Conservation (phyloP, 345 rosid species). For the Barbarea vulgaris region DNA sequence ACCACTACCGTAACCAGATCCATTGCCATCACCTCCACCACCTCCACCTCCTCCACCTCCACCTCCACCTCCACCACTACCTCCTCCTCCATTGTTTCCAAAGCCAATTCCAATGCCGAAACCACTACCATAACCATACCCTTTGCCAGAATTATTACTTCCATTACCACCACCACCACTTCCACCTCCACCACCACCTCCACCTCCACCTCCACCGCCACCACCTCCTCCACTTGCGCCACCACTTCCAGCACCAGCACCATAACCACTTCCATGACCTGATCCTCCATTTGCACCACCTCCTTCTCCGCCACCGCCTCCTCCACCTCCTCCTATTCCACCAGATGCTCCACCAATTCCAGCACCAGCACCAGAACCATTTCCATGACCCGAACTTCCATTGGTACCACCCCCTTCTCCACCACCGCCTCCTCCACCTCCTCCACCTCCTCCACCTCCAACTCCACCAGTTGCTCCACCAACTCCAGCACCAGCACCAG, state of each 20-base stretch:
- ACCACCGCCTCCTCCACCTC: conserved; percentile 4
- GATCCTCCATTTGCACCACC: conserved; percentile 15
- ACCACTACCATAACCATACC: conserved; percentile 26
- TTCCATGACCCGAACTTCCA: conserved; percentile 31
- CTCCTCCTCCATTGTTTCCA: conserved; percentile 30
- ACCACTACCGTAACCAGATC: conserved; percentile 39
- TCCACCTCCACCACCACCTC: conserved; percentile 23
- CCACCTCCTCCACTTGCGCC: conserved; percentile 32
- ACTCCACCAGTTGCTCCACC: conserved; percentile 17
- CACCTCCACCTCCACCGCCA: conserved; percentile 2
- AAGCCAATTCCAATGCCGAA: conserved; percentile 28
- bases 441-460: conserved; percentile 40
- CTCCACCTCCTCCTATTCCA: conserved; percentile 35
- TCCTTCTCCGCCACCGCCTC: conserved; percentile 29
- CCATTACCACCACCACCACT: background rate
- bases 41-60: conserved; percentile 38
- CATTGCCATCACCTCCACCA: conserved; percentile 41
- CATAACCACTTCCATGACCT: conserved; percentile 37
- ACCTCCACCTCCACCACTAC: conserved; percentile 34
- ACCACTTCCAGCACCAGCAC: conserved; percentile 29
- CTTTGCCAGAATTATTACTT: background rate
- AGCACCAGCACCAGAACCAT: conserved; percentile 26
- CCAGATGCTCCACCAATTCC: conserved; percentile 26
- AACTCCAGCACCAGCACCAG: conserved; percentile 29
- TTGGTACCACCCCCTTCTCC: conserved; percentile 28